Percentiles rank a stretch among this genome's conserved stretches.
These are phyloP conservation scores for Pseudocohnilembus persalinus DNA, from an alignment of 169 alveolate genomes.

Conservation along the genomic window DNA sequence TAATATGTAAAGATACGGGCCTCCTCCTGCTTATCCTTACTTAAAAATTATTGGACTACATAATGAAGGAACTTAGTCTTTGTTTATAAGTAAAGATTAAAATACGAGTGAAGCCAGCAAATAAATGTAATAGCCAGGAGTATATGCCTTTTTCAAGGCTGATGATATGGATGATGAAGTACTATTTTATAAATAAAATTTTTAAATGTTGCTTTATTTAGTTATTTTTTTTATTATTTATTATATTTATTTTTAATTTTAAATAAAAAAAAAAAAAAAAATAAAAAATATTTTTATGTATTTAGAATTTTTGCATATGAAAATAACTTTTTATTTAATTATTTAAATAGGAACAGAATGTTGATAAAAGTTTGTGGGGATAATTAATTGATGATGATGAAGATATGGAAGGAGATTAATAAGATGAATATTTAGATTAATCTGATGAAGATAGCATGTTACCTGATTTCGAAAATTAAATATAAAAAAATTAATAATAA, in stretches of 20 bases:
- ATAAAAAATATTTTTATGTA: neutral
- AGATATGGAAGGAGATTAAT: conserved; percentile 55
- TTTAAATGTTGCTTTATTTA: no score
- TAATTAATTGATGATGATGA: conserved; percentile 67
- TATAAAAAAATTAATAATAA: conserved; percentile 23
- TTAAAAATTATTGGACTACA: conserved; percentile 94
- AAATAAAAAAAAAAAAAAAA: conserved; percentile 23
- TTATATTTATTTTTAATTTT: conserved; percentile 44
- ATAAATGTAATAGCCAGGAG: conserved; percentile 81
- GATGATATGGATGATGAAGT: conserved; percentile 80
- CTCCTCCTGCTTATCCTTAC: conserved; percentile 99
- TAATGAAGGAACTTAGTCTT: conserved; percentile 51
- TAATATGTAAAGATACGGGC: conserved; percentile 98
- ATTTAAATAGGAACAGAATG: conserved; percentile 27
- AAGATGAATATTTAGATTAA: conserved; percentile 60
- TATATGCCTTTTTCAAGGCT: conserved; percentile 93
- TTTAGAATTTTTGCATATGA: neutral
- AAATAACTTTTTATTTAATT: no score
- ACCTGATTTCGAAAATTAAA: conserved; percentile 7
- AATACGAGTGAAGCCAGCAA: conserved; percentile 41
- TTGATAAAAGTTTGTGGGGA: conserved; percentile 66
- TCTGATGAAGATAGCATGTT: conserved; percentile 31
- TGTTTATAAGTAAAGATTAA: conserved; percentile 52
- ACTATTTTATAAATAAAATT: no score
- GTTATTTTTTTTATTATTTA: no score